Evolutionary conservation across 345 rosid species (phyloP).

Genomic region (Erodium maritimum): DNA sequence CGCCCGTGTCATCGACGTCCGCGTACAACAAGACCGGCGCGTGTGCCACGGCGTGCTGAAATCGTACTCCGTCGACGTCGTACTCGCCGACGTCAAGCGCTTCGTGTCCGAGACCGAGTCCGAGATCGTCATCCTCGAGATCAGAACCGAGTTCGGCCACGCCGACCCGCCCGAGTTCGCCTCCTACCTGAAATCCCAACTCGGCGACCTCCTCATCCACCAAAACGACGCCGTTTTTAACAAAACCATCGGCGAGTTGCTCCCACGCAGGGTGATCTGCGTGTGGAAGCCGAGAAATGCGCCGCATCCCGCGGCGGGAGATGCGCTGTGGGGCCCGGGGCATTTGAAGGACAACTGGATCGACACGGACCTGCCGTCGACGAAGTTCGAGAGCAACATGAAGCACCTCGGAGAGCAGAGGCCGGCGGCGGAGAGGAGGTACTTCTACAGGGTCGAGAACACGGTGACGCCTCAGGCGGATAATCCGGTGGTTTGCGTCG

Average conservation of each 20-base stretch:
- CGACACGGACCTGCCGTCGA: conserved; percentile 78
- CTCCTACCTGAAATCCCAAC: conserved; percentile 44
- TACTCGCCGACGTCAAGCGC: conserved; percentile 49
- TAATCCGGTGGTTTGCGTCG: conserved; percentile 72
- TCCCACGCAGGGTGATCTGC: conserved; percentile 77
- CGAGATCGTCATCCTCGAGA: conserved; percentile 68
- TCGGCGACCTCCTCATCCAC: conserved; percentile 55
- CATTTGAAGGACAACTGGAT: conserved; percentile 76
- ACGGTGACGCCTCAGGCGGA: conserved; percentile 73
- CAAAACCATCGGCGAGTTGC: conserved; percentile 52
- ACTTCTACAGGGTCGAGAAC: conserved; percentile 79
- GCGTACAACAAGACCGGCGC: conserved; percentile 57
- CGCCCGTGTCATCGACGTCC: conserved; percentile 55
- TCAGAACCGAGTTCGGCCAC: conserved; percentile 83
- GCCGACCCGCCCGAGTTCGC: conserved; percentile 65
- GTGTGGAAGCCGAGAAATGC: conserved; percentile 79
- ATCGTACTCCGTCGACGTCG: conserved; percentile 63
- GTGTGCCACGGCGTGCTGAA: conserved; percentile 76
- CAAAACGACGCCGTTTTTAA: conserved; percentile 57
- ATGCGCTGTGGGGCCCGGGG: conserved; percentile 55
- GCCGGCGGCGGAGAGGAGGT: conserved; percentile 36
- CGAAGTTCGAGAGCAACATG: conserved; percentile 71
- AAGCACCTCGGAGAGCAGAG: conserved; percentile 57
- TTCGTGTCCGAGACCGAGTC: conserved; percentile 62
- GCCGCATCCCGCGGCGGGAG: conserved; percentile 49